Evolutionary conservation across 116 monocot species (phyloP).

Genomic region (Phalaenopsis hybrid): DNA sequence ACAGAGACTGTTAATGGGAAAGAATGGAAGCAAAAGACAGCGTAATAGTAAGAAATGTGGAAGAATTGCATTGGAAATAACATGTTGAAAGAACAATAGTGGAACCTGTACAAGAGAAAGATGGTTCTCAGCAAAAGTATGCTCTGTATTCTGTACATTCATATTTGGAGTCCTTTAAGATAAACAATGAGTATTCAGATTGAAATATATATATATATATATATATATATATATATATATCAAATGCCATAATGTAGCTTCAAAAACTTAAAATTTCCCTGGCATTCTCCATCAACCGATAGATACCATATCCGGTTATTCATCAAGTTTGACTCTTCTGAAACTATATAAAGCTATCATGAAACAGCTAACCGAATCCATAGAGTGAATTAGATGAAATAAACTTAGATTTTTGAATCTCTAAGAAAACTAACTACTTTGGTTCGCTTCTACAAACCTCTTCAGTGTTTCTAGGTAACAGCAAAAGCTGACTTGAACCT

Average conservation of each 20-base stretch:
- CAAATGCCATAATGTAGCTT: background rate
- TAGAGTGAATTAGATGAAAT: background rate
- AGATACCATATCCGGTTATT: background rate
- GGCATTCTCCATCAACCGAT: background rate
- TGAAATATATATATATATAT: too few relatives aligned
- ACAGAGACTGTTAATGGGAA: too few relatives aligned
- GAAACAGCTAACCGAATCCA: background rate
- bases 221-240: too few relatives aligned
- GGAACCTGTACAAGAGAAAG: too few relatives aligned
- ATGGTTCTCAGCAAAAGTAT: too few relatives aligned
- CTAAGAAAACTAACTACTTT: background rate
- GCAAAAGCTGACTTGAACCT: conserved; percentile 82
- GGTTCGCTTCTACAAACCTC: conserved; percentile 41
- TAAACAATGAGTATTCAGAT: background rate
- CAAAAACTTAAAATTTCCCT: background rate
- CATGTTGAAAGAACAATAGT: too few relatives aligned
- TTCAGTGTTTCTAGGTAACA: conserved; percentile 64
- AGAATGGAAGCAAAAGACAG: too few relatives aligned
- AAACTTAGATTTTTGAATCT: conserved; percentile 1
- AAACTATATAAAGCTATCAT: background rate
- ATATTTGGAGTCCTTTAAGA: too few relatives aligned
- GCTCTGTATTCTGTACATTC: too few relatives aligned
- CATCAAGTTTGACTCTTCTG: background rate
- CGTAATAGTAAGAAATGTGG: too few relatives aligned
- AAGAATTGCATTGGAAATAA: too few relatives aligned